Percentiles rank a stretch among this genome's conserved stretches.
phyloP scores from a whole-genome alignment of 2,329 filamentous ascomycete genomes.

The Fusarium nematophilum region DNA sequence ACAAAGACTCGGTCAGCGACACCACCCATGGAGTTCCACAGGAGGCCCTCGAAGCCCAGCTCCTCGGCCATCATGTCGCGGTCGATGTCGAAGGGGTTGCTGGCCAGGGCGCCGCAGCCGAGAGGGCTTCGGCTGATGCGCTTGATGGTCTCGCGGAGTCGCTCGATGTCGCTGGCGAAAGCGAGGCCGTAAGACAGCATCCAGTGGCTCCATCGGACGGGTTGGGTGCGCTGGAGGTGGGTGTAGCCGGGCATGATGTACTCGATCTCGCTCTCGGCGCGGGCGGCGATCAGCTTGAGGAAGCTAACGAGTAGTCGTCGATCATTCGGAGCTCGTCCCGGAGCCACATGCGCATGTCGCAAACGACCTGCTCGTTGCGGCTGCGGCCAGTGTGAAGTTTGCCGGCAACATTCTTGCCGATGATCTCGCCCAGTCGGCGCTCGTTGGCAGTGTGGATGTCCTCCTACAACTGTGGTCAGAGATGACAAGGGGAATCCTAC shows the following conservation, averaged over 20 bases:
- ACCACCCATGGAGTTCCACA: constrained; percentile 81
- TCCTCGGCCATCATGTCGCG: constrained; percentile 82
- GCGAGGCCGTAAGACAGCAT: constrained; percentile 79
- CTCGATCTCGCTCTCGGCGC: constrained; percentile 57
- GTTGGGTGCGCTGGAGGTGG: constrained; percentile 84
- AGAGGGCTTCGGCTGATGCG: constrained; percentile 80
- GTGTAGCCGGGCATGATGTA: constrained; percentile 90
- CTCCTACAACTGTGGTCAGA: constrained; percentile 3
- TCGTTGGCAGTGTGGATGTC: constrained; percentile 65
- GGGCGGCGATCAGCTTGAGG: constrained; percentile 36
- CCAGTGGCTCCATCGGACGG: constrained; percentile 86
- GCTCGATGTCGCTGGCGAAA: constrained; percentile 80
- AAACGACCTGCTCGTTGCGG: constrained; percentile 79
- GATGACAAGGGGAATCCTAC: not conserved
- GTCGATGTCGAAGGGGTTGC: constrained; percentile 86
- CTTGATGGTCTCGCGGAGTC: constrained; percentile 76
- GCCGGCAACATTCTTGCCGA: constrained; percentile 75
- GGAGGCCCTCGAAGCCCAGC: constrained; percentile 80
- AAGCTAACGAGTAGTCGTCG: constrained; percentile 39
- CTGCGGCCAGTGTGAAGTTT: constrained; percentile 79
- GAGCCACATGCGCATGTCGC: constrained; percentile 78
- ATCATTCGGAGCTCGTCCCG: constrained; percentile 41
- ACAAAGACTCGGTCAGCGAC: constrained; percentile 86
- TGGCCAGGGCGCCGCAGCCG: constrained; percentile 81
- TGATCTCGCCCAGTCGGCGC: constrained; percentile 72